Conservation (phyloP, 176 grass and related monocot genomes). For the Carex cristatella region DNA sequence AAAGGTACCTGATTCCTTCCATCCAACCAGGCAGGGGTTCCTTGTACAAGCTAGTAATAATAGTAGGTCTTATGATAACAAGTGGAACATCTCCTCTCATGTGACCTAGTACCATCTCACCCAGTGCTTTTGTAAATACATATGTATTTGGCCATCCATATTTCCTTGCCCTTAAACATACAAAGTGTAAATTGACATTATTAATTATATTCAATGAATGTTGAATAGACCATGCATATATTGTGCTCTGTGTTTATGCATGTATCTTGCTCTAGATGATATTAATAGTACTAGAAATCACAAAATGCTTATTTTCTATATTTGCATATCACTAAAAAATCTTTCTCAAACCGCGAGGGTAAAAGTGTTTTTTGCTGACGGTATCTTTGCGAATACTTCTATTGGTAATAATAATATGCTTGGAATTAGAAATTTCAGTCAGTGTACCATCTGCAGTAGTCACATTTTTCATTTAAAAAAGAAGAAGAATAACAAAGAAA, state of each 20-base stretch:
- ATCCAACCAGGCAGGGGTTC: conserved; percentile 81
- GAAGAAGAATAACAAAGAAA: background rate
- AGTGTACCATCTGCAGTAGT: too few relatives aligned
- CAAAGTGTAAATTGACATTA: background rate
- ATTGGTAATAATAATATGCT: too few relatives aligned
- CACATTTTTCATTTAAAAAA: background rate
- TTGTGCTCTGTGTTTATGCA: background rate
- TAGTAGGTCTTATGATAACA: conserved; percentile 55
- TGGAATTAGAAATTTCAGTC: too few relatives aligned
- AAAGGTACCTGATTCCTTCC: conserved; percentile 49
- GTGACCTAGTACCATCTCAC: conserved; percentile 47
- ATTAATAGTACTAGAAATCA: background rate
- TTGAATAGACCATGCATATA: background rate
- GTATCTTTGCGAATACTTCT: too few relatives aligned
- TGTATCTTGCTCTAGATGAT: background rate
- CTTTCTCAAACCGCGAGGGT: too few relatives aligned
- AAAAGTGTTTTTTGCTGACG: too few relatives aligned
- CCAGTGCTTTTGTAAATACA: conserved; percentile 81
- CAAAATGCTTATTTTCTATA: too few relatives aligned
- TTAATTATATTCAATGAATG: background rate
- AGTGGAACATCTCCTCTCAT: conserved; percentile 30
- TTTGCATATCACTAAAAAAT: too few relatives aligned
- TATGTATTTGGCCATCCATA: conserved; percentile 90
- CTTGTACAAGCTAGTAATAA: conserved; percentile 56
- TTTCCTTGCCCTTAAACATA: conserved; percentile 42